Percentiles rank a stretch among this genome's conserved stretches.
These are phyloP conservation scores for Amanita subjunquillea DNA, from an alignment of 768 basidiomycete genomes.

Conservation along the genomic window DNA sequence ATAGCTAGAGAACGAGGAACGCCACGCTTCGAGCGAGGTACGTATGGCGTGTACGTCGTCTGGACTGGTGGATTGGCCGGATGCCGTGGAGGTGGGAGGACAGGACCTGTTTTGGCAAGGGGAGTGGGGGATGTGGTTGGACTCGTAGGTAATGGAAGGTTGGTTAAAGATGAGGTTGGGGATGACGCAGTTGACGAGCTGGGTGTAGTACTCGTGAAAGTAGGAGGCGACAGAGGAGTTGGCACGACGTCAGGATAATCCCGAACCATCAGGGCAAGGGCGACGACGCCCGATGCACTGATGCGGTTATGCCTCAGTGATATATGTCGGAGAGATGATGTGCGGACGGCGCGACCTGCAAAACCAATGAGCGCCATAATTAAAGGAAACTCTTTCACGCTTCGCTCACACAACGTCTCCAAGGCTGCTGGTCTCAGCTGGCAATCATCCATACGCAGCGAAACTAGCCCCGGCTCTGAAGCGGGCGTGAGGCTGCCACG, in stretches of 20 bases:
- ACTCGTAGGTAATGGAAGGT: slow-evolving; percentile 21
- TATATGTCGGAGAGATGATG: slow-evolving; percentile 77
- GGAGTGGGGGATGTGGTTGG: slow-evolving; percentile 13
- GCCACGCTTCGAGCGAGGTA: slow-evolving; percentile 52
- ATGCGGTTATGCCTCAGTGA: slow-evolving; percentile 88
- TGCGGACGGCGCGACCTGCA: slow-evolving; percentile 73
- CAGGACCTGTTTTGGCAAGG: slow-evolving; percentile 18
- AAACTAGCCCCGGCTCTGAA: slow-evolving; percentile 52
- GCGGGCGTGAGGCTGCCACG: slow-evolving; percentile 52
- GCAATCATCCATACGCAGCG: slow-evolving; percentile 86
- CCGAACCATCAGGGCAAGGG: slow-evolving; percentile 90
- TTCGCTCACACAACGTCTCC: slow-evolving; percentile 65
- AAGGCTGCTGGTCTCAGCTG: slow-evolving; percentile 60
- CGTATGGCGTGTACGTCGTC: slow-evolving; percentile 79
- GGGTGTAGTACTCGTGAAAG: slow-evolving; percentile 17
- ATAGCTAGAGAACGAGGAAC: slow-evolving; percentile 22
- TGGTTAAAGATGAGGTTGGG: slow-evolving; percentile 22
- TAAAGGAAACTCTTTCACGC: background rate
- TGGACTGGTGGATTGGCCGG: slow-evolving; percentile 40
- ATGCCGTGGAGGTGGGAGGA: slow-evolving; percentile 30
- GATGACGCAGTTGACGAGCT: slow-evolving; percentile 17
- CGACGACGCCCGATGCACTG: slow-evolving; percentile 74
- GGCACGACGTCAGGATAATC: slow-evolving; percentile 84
- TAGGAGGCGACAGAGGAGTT: slow-evolving; percentile 19
- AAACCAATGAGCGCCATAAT: slow-evolving; percentile 3